Evolutionary conservation across 305 asterid genomes (phyloP), one percentile per base, ranked within the genome.

Genomic region (Solanum hybrid): DNA sequence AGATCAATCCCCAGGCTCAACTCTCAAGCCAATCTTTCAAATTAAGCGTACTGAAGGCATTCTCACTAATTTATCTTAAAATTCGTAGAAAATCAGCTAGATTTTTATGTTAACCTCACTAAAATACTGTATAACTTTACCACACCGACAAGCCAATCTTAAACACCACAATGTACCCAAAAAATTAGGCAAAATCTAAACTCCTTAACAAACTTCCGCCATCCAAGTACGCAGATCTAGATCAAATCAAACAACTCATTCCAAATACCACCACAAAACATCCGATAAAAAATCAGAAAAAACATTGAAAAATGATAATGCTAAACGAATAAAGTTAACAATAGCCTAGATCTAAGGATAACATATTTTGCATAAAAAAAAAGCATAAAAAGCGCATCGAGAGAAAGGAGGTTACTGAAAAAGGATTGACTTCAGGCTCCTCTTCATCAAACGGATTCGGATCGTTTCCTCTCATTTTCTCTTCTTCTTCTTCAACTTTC

Each of bases 341-440:
- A 92, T 79, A 93, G 92, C 90, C 90, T 91, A 95, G 96, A 96
- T 95, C 96, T 81, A 88, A 81, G 37, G 82, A 90, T 70, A 70
- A 72, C 3, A 24, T 68, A n/a, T 68, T 17, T 45, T 13, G 20
- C 20, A 45, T 45, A 0, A 6, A 57, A 6, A 17, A 51, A 57
- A 57, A 31, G 3, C 41, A 34, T 27, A 78, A 68, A 14, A 7
- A 77, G 34, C 6, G 87, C 24, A 81, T 33, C 17, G 73, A 37
- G 5, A 29, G 81, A 45, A 45, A 20, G 84, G 70, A 91, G 88
- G 91, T 91, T 91, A 92, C 95, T 98, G 99, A 92, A 93, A 97
- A 97, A 37, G 99, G 99, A 94, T 97, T 97, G 95, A 97, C 98
- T 95, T 96, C 99, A 29, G 93, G 99, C 84, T 95, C 97, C 90